Conservation (phyloP, 345 rosid genomes). For the Geranium rotundifolium region DNA sequence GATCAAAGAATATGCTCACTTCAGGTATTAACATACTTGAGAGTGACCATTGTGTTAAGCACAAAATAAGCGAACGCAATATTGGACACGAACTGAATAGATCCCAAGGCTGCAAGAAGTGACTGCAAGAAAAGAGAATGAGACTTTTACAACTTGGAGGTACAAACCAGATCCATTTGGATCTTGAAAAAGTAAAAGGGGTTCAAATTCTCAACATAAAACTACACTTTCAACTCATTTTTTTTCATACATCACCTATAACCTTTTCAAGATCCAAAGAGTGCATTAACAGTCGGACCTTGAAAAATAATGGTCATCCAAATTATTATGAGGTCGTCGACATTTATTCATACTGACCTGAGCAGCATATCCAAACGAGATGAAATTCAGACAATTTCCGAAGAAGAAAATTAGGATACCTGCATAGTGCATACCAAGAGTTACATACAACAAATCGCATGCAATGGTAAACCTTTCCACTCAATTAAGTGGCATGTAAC, state of each 20-base stretch:
- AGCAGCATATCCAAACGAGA: conserved; percentile 99
- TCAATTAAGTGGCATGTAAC: conserved; percentile 8
- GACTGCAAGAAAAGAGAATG: conserved; percentile 42
- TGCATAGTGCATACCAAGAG: conserved; percentile 26
- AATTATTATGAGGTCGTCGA: background rate
- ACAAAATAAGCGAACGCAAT: conserved; percentile 93
- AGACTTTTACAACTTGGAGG: background rate
- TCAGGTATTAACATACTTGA: conserved; percentile 62
- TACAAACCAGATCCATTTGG: background rate
- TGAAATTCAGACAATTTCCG: conserved; percentile 94
- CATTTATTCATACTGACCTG: conserved; percentile 45
- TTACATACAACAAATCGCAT: background rate
- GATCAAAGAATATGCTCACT: conserved; percentile 2
- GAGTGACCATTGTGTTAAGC: conserved; percentile 75
- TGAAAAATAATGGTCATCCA: background rate
- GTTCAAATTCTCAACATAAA: background rate
- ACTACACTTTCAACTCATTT: background rate
- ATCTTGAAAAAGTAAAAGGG: background rate
- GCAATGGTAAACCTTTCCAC: background rate
- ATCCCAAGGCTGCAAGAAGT: conserved; percentile 97
- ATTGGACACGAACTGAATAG: conserved; percentile 92
- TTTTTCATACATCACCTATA: background rate
- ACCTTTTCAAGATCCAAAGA: background rate
- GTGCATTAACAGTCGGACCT: background rate
- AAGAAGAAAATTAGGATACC: conserved; percentile 76